phyloP scores from a whole-genome alignment of 257 asterid genomes.

The Solanum corneliomulleri region DNA sequence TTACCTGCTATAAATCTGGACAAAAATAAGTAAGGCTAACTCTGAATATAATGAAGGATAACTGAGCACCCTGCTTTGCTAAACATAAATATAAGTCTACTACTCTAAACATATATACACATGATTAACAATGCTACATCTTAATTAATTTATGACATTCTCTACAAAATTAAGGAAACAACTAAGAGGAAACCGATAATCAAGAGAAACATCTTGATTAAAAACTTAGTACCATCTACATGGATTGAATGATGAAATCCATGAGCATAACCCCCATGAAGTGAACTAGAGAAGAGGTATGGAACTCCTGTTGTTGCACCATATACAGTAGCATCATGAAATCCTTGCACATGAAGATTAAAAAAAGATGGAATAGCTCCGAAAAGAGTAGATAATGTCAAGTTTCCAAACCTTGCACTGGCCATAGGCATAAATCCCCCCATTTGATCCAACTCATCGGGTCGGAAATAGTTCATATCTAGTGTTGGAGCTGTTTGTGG shows the following conservation, averaged over 20 bases:
- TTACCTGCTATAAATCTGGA: background rate
- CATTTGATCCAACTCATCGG: conserved; percentile 36
- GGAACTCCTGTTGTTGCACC: conserved; percentile 72
- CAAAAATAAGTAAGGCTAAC: too few relatives aligned
- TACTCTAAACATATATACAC: conserved; percentile 30
- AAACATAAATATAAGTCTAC: conserved; percentile 15
- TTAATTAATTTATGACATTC: background rate
- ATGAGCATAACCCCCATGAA: conserved; percentile 64
- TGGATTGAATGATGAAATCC: conserved; percentile 51
- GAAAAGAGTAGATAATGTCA: conserved; percentile 48
- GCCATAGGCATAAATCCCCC: conserved; percentile 45
- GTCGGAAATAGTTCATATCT: conserved; percentile 36
- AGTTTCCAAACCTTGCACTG: conserved; percentile 54
- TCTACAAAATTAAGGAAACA: conserved; percentile 24
- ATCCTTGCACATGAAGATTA: conserved; percentile 57
- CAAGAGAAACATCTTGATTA: conserved; percentile 34
- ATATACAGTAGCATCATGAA: conserved; percentile 66
- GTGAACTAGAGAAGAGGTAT: conserved; percentile 51
- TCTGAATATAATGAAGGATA: background rate
- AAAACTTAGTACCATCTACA: conserved; percentile 42
- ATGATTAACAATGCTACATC: background rate
- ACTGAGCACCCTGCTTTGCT: background rate
- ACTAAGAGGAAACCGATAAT: conserved; percentile 33
- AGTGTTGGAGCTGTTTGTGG: conserved; percentile 54
- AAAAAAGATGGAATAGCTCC: conserved; percentile 58